Conservation (phyloP, 805 yeast species). For the Candida hispaniensis region DNA sequence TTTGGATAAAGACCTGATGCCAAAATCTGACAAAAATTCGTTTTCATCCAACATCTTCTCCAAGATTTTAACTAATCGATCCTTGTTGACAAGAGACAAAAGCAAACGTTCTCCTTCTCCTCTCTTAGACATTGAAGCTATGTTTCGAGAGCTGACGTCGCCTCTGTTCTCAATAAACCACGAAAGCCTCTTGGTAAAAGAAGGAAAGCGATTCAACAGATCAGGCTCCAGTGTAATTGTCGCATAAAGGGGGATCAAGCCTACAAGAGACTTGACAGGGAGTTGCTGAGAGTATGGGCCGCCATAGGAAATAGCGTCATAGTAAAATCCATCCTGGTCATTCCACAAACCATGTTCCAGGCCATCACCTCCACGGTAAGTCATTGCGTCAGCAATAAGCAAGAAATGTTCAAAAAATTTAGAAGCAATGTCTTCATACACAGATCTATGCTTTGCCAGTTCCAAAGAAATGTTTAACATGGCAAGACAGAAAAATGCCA, state of each 20-base stretch:
- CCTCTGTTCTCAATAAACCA: slow-evolving; percentile 72
- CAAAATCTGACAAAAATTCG: slow-evolving; percentile 75
- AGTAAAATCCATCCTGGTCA: slow-evolving; percentile 77
- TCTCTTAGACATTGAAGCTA: slow-evolving; percentile 67
- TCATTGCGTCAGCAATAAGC: slow-evolving; percentile 88
- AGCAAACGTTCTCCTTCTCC: slow-evolving; percentile 78
- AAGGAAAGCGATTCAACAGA: slow-evolving; percentile 62
- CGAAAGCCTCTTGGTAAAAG: slow-evolving; percentile 67
- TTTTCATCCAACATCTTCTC: slow-evolving; percentile 73
- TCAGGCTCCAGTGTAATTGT: slow-evolving; percentile 82
- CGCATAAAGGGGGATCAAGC: slow-evolving; percentile 85
- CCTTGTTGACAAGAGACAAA: slow-evolving; percentile 70
- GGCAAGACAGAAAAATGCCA: slow-evolving; percentile 83
- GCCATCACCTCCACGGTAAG: slow-evolving; percentile 43
- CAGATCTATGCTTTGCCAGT: slow-evolving; percentile 72
- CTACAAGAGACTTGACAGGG: slow-evolving; percentile 83
- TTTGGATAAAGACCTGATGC: slow-evolving; percentile 80
- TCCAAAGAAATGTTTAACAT: slow-evolving; percentile 90
- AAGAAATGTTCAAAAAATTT: slow-evolving; percentile 90
- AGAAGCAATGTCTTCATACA: slow-evolving; percentile 87
- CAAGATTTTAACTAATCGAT: slow-evolving; percentile 63
- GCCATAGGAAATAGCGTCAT: slow-evolving; percentile 84
- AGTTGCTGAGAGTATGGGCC: slow-evolving; percentile 50
- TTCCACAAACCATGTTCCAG: slow-evolving; percentile 71
- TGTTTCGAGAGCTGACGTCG: slow-evolving; percentile 64